A percentile compares a stretch with the other conserved stretches of the same genome.
phyloP scores from a whole-genome alignment of 345 rosid species.

The Odontarrhena argentea region DNA sequence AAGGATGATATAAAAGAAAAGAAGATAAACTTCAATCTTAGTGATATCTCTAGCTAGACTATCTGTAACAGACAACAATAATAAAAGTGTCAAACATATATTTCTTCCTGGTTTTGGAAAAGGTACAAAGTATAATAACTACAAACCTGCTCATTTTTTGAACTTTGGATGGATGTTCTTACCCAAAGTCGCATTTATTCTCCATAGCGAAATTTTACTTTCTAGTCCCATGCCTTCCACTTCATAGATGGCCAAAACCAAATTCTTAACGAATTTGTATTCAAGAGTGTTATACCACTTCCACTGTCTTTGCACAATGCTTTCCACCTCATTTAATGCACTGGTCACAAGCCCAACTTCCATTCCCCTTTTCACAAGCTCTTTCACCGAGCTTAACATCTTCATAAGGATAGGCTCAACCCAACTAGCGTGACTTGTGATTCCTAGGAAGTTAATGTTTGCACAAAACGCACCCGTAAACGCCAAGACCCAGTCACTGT shows the following conservation, averaged over 20 bases:
- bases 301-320: background rate
- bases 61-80: too few species aligned
- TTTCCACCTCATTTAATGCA: conserved; percentile 10
- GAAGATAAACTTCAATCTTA: too few species aligned
- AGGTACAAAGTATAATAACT: too few species aligned
- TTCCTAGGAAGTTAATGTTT: background rate
- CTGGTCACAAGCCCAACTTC: conserved; percentile 19
- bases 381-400: conserved; percentile 18
- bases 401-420: background rate
- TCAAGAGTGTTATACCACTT: background rate
- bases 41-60: too few species aligned
- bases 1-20: too few species aligned
- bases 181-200: background rate
- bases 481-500: background rate
- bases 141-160: too few species aligned
- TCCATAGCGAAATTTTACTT: conserved; percentile 7
- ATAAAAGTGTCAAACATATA: too few species aligned
- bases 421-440: too few species aligned
- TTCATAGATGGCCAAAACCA: background rate
- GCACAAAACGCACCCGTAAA: conserved; percentile 6
- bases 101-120: too few species aligned
- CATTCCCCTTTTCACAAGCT: conserved; percentile 23
- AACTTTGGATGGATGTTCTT: too few species aligned
- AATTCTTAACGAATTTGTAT: background rate
- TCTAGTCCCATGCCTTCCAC: background rate